Evolutionary conservation across 129 eudicot genomes (phyloP), one percentile per base, ranked within the genome.

Genomic region (Silybum marianum): DNA sequence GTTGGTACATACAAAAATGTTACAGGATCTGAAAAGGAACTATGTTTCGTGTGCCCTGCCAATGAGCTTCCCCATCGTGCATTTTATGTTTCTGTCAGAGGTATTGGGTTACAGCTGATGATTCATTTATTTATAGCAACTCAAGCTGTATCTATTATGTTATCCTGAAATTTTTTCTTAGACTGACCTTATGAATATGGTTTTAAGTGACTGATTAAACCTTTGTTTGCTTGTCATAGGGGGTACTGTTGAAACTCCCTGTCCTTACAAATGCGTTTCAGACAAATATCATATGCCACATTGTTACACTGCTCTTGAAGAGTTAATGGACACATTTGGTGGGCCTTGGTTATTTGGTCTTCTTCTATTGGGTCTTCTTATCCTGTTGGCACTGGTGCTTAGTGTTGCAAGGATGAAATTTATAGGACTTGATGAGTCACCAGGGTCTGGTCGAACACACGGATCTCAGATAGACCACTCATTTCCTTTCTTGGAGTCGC

Each of bases 381-480:
- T 93, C 44, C 78, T 95, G 71, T 86, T 95, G 68, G 98, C 99
- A 28, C 76, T 91, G 24, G 99, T 95, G 84, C 98, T 95, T 28
- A 95, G 99, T 85, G 99, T 93, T 76, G 98, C 98, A 80, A 89
- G 99, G 71, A 93, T 95, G 95, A 91, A 93, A 73, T 95, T 92
- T 85, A 89, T 93, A 51, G 99, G 98, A 30, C 91, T 88, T 83
- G 99, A 95, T 48, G 99, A 95, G 83, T 82, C 85, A 83, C 87
- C 97, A 18, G 93, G 95, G 22, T 88, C 97, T 38, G 92, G 91
- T 75, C 97, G 97, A 34, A 87, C 97, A 65, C 94, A 89, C 21
- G 95, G 99, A 69, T 95, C 99, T 79, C 99, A 93, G 80, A 95
- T 93, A 38, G 99, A 92, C 81, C 98, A 95, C 86, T 95, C 99